These are phyloP conservation scores for Poa annua DNA, from an alignment of 176 grass and related monocot genomes.

Conservation along the genomic window DNA sequence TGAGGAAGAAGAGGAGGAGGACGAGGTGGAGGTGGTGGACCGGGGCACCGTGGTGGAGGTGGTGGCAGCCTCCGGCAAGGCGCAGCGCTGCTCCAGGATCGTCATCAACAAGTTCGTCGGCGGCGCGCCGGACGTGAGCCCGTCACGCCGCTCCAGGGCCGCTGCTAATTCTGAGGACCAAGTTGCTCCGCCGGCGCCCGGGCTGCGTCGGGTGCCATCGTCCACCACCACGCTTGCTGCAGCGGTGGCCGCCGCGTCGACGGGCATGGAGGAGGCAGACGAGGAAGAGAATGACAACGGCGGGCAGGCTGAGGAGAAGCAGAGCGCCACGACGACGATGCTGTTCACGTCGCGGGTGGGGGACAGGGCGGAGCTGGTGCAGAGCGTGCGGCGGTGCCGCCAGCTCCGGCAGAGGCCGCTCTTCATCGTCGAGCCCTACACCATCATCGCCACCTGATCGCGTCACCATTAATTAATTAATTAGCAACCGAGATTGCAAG, in stretches of 20 bases:
- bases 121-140: constrained; percentile 17
- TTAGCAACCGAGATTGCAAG: background rate
- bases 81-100: constrained; percentile 49
- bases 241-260: constrained; percentile 42
- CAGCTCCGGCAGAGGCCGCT: constrained; percentile 52
- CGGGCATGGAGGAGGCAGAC: background rate
- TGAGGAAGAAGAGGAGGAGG: constrained; percentile 37
- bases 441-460: constrained; percentile 46
- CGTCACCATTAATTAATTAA: background rate
- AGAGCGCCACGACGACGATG: constrained; percentile 8
- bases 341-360: constrained; percentile 54
- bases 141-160: background rate
- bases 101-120: constrained; percentile 82
- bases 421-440: constrained; percentile 64
- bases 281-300: background rate
- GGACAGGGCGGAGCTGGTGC: constrained; percentile 57
- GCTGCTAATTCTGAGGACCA: too few species aligned
- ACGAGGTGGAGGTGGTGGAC: constrained; percentile 72
- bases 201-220: constrained; percentile 28
- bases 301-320: background rate
- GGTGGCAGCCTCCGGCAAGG: constrained; percentile 21
- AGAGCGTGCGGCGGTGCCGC: constrained; percentile 60
- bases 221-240: constrained; percentile 49
- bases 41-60: constrained; percentile 67
- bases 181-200: background rate